Base-by-base conservation (phyloP, 2,329 filamentous ascomycete species). In the Diaporthe citri region DNA sequence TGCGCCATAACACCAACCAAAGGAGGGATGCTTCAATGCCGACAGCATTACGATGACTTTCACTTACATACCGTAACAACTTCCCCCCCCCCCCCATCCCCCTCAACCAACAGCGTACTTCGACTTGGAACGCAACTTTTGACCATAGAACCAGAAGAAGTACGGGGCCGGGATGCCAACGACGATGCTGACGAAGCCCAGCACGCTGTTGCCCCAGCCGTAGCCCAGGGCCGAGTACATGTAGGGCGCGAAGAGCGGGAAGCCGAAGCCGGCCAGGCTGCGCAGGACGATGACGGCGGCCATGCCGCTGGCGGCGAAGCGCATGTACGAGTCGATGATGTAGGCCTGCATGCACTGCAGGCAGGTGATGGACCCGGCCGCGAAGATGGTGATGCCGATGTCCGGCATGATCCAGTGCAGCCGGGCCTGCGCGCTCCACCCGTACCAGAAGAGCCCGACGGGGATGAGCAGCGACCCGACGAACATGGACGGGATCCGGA, bases 401-500 rank as follows among this genome's bases (percentile, higher is more conserved):
- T 87, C 84, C 57, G 86, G 86, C 4, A 81, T 82, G 71, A 87
- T 84, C 86, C 86, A 88, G 79, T 87, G 86, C 6, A 82, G 82
- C 64, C 80, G 80, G 73, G 77, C 78, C 79, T 87, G 80, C n/a
- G 84, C 84, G 3, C 84, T 84, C 86, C 86, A 88, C 20, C 84
- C 85, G 79, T 87, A 88, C 66, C 86, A 79, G 72, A 88, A 75
- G 69, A 88, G 79, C 20, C 87, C 86, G 25, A 82, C 72, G 15
- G 86, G 85, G 5, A 86, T 80, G 17, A 87, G 78, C 28, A 89
- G 76, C 0, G 85, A 83, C 1, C 87, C 89, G 2, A 88, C 84
- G 43, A 90, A 85, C 85, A 92, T 88, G 1, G 88, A 84, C 0
- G 89, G 90, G 0, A 88, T 79, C 4, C 87, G 85, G 78, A 84